Evolutionary conservation across 441 rosid genomes (phyloP).

Genomic region (Adansonia madagascariensis): DNA sequence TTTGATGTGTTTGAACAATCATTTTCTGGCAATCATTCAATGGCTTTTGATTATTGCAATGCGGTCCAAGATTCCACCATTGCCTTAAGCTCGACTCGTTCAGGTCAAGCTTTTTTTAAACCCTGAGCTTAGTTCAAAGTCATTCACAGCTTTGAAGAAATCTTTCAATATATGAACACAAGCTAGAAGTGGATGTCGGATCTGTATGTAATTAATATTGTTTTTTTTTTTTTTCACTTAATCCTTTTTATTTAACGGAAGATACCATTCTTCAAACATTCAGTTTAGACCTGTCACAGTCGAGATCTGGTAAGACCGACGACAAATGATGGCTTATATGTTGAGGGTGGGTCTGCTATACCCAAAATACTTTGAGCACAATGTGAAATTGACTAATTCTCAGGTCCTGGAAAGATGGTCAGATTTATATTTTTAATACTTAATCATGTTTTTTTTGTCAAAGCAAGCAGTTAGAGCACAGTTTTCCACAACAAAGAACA

Average conservation of each 20-base stretch:
- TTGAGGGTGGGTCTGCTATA: too few relatives aligned
- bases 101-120: background rate
- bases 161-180: background rate
- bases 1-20: background rate
- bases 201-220: background rate
- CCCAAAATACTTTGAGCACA: too few relatives aligned
- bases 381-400: too few relatives aligned
- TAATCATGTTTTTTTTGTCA: background rate
- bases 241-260: background rate
- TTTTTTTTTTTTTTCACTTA: background rate
- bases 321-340: too few relatives aligned
- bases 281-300: too few relatives aligned
- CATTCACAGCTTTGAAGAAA: background rate
- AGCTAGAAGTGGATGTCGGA: background rate
- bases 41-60: background rate
- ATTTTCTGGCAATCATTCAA: background rate
- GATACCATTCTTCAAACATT: background rate
- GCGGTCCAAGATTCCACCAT: background rate
- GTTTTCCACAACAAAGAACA: background rate
- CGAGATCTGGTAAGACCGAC: too few relatives aligned
- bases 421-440: background rate
- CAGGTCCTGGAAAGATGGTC: background rate
- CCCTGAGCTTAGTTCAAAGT: background rate
- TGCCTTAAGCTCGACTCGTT: too few relatives aligned
- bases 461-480: background rate